Conservation (phyloP, 441 rosid species). For the Erodium moschatum region DNA sequence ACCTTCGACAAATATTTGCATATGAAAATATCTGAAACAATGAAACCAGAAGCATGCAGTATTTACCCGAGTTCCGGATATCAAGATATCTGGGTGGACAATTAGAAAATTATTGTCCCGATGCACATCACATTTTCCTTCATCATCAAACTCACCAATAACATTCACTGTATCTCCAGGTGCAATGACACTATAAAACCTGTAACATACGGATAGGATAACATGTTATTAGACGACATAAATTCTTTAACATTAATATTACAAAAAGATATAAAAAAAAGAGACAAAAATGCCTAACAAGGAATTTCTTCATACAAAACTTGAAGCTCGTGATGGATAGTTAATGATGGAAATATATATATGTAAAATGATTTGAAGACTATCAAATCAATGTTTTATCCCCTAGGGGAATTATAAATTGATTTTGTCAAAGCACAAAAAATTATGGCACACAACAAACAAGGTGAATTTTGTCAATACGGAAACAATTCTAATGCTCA, state of each 20-base stretch:
- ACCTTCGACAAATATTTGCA: neutral
- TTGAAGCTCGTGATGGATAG: neutral
- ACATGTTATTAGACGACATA: conserved; percentile 12
- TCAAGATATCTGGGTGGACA: conserved; percentile 79
- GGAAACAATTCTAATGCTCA: conserved; percentile 1
- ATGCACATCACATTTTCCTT: conserved; percentile 68
- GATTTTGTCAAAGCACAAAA: neutral
- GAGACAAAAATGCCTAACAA: neutral
- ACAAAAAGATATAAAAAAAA: neutral
- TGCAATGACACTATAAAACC: conserved; percentile 72
- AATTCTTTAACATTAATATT: conserved; percentile 1
- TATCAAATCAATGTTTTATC: conserved; percentile 1
- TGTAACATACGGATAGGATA: conserved; percentile 22
- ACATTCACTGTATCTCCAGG: conserved; percentile 96
- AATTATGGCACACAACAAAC: neutral
- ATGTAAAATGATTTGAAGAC: conserved; percentile 13
- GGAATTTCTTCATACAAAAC: neutral
- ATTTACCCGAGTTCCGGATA: conserved; percentile 91
- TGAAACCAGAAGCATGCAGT: conserved; percentile 15
- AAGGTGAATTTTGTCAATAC: neutral
- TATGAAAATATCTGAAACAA: conserved; percentile 15
- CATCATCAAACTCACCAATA: conserved; percentile 73
- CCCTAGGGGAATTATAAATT: neutral
- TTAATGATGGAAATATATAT: conserved; percentile 11
- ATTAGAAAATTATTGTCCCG: conserved; percentile 56